A percentile compares a stretch with the other conserved stretches of the same genome.
These are phyloP conservation scores for Penicillium crustosum DNA, from an alignment of 2,329 filamentous ascomycete species.

Conservation along the genomic window DNA sequence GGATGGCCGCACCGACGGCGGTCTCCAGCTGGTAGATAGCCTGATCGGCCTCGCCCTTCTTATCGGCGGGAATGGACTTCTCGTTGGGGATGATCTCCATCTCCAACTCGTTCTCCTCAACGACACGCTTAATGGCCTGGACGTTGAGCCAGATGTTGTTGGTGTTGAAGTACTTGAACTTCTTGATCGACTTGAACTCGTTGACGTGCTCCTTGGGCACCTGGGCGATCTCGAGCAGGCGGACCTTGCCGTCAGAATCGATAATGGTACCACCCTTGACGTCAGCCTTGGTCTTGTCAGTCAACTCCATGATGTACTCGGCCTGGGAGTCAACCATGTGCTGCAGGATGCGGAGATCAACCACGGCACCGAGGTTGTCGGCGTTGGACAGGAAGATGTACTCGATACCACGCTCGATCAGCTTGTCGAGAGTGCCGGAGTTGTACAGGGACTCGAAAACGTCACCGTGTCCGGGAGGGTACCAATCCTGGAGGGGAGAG, in stretches of 20 bases:
- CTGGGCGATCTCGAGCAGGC: constrained; percentile 97
- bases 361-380: constrained; percentile 96
- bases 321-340: constrained; percentile 98
- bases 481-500: constrained; percentile 93
- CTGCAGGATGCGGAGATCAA: constrained; percentile 96
- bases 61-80: constrained; percentile 97
- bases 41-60: constrained; percentile 98
- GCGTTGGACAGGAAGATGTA: constrained; percentile 99
- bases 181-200: constrained; percentile 99
- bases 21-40: constrained; percentile 98
- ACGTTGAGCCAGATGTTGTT: constrained; percentile 99
- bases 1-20: constrained; percentile 95
- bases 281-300: constrained; percentile 99
- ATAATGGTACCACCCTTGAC: constrained; percentile 99
- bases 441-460: constrained; percentile 99
- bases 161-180: constrained; percentile 99
- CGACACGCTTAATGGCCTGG: constrained; percentile 94
- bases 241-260: constrained; percentile 95
- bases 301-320: constrained; percentile 99
- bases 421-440: constrained; percentile 95
- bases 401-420: constrained; percentile 91
- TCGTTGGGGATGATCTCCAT: constrained; percentile 99
- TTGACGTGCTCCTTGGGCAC: constrained; percentile 99
- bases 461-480: constrained; percentile 98
- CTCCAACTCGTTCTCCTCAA: constrained; percentile 96